Conservation (phyloP, 1,284 basidiomycete genomes). For the Apiotrichum gracile region DNA sequence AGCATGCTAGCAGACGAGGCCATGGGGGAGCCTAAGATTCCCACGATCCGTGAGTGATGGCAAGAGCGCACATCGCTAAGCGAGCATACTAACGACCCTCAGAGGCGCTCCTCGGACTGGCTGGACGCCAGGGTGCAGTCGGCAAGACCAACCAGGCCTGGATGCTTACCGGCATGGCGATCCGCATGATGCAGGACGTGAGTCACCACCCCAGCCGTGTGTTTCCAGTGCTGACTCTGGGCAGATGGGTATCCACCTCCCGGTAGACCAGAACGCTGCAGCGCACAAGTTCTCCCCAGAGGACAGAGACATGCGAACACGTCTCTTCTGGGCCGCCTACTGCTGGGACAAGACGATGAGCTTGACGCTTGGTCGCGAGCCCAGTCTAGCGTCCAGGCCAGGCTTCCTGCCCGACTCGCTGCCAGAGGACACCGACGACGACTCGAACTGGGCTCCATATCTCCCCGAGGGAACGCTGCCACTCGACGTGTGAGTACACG, state of each 20-base stretch:
- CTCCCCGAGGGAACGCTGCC: neutral
- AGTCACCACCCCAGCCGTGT: neutral
- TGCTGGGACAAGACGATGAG: conserved; percentile 18
- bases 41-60: conserved; percentile 7
- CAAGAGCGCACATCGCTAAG: too few relatives aligned
- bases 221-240: neutral
- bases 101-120: conserved; percentile 12
- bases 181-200: conserved; percentile 24
- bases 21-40: conserved; percentile 2
- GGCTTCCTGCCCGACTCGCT: conserved; percentile 3
- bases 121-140: conserved; percentile 5
- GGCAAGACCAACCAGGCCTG: conserved; percentile 14
- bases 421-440: conserved; percentile 6
- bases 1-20: conserved; percentile 14
- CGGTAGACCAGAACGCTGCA: conserved; percentile 4
- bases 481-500: neutral
- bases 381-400: conserved; percentile 6
- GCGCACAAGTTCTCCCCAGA: conserved; percentile 5
- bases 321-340: conserved; percentile 16
- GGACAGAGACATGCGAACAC: conserved; percentile 10
- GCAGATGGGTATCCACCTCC: conserved; percentile 13
- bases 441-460: conserved; percentile 1
- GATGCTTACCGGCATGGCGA: conserved; percentile 16
- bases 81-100: neutral
- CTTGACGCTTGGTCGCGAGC: conserved; percentile 12